Percentiles rank a stretch among this genome's conserved stretches.
Evolutionary conservation across 441 rosid species (phyloP).

Genomic region (Populus tomentosa): DNA sequence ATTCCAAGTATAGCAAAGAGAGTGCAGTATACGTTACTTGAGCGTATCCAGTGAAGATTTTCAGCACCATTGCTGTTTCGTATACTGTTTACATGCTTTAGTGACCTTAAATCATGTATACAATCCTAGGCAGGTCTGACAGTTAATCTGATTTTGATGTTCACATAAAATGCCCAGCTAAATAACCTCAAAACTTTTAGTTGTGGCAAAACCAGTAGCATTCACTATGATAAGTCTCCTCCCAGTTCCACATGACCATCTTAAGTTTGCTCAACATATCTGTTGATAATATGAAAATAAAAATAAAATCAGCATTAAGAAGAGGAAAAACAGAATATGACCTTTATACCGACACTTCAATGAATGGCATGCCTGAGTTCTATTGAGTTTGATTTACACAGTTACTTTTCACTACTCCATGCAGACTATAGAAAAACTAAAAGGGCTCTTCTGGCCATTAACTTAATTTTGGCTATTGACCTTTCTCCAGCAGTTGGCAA

Average conservation of each 20-base stretch:
- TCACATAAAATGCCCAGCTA: not conserved
- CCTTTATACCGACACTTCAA: too few species aligned
- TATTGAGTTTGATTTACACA: too few species aligned
- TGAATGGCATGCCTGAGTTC: too few species aligned
- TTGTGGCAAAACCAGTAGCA: not conserved
- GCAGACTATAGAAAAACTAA: not conserved
- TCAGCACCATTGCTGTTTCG: not conserved
- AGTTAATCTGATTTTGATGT: not conserved
- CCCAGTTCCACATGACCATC: constrained; percentile 16
- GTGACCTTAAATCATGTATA: not conserved
- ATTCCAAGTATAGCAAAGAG: not conserved
- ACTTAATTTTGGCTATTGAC: not conserved
- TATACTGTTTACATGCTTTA: not conserved
- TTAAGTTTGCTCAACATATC: constrained; percentile 8
- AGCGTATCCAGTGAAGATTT: not conserved
- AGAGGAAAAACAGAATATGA: not conserved
- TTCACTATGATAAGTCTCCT: constrained; percentile 19
- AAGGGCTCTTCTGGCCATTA: not conserved
- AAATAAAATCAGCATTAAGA: not conserved
- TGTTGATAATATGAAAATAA: constrained; percentile 1
- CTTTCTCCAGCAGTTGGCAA: not conserved
- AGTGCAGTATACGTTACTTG: not conserved
- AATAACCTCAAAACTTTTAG: not conserved
- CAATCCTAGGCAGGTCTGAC: not conserved
- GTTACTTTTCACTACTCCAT: too few species aligned